Evolutionary conservation across 345 rosid species (phyloP).

Genomic region (Gossypium stocksii): DNA sequence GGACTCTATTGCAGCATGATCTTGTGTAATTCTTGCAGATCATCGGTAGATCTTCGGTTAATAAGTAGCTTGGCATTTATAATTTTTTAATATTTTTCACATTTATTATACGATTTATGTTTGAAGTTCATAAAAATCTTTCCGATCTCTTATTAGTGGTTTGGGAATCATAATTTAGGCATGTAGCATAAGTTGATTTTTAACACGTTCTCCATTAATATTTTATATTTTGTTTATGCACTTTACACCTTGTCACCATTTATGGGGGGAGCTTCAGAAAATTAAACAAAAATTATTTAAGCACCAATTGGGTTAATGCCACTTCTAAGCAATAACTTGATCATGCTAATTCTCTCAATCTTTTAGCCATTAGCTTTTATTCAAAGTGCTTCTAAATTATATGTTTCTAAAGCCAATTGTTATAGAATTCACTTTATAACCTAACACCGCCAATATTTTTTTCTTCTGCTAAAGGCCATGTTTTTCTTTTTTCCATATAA

Average conservation of each 20-base stretch:
- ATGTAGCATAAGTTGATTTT: too few relatives aligned
- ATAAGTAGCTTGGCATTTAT: too few relatives aligned
- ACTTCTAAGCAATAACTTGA: background rate
- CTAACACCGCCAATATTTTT: background rate
- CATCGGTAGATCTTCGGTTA: too few relatives aligned
- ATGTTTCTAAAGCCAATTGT: background rate
- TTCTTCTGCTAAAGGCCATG: background rate
- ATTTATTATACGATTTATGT: too few relatives aligned
- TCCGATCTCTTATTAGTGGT: rapidly evolving
- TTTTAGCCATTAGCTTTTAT: background rate
- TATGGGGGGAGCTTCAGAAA: background rate
- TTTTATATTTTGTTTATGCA: background rate
- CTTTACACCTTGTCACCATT: slow-evolving; percentile 5
- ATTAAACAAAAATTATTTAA: background rate
- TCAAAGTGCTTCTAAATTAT: slow-evolving; percentile 4
- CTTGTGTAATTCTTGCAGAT: background rate
- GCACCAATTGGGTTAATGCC: background rate
- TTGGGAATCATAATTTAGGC: background rate
- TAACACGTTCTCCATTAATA: background rate
- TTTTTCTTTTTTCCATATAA: background rate
- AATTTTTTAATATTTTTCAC: too few relatives aligned
- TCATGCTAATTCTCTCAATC: background rate
- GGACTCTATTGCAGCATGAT: background rate
- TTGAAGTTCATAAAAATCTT: rapidly evolving
- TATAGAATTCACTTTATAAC: too few relatives aligned